phyloP scores from a whole-genome alignment of 2,329 filamentous ascomycete species.

The Diaporthe vaccinii region DNA sequence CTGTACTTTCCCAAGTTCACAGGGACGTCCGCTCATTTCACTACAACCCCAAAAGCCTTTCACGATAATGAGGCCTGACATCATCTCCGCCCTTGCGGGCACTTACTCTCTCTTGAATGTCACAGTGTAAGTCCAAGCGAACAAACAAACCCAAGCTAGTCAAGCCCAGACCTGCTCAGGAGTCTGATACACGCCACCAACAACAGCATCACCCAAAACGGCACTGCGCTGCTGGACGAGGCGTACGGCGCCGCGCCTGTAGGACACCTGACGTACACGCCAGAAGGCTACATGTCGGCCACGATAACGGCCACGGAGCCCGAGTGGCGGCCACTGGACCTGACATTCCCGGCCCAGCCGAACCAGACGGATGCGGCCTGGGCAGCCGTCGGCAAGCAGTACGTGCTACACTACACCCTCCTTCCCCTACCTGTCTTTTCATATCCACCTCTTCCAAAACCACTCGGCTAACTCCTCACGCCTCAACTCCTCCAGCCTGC shows the following conservation, averaged over 20 bases:
- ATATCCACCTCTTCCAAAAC: not conserved
- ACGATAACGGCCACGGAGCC: conserved; percentile 47
- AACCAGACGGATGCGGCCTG: conserved; percentile 47
- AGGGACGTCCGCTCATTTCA: conserved; percentile 5
- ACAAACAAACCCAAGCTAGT: not conserved
- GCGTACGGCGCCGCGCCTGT: conserved; percentile 43
- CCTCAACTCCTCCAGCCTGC: not conserved
- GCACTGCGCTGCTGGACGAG: conserved; percentile 40
- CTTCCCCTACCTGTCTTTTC: not conserved
- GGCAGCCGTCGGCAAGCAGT: conserved; percentile 45
- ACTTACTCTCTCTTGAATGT: conserved; percentile 29
- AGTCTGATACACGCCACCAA: not conserved
- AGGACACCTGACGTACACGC: conserved; percentile 47
- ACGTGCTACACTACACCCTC: conserved; percentile 42
- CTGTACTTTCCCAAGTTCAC: not conserved
- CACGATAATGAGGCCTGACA: not conserved
- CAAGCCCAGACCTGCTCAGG: not conserved
- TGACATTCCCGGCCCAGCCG: conserved; percentile 44
- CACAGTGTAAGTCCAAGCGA: not conserved
- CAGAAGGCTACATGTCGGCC: conserved; percentile 47
- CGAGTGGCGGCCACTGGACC: conserved; percentile 44
- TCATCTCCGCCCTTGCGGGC: conserved; percentile 29
- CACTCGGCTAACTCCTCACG: not conserved
- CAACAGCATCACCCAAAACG: conserved; percentile 31
- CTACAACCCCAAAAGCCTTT: not conserved